Conservation (phyloP, 305 asterid species). For the Fraxinus xanthoxyloides region DNA sequence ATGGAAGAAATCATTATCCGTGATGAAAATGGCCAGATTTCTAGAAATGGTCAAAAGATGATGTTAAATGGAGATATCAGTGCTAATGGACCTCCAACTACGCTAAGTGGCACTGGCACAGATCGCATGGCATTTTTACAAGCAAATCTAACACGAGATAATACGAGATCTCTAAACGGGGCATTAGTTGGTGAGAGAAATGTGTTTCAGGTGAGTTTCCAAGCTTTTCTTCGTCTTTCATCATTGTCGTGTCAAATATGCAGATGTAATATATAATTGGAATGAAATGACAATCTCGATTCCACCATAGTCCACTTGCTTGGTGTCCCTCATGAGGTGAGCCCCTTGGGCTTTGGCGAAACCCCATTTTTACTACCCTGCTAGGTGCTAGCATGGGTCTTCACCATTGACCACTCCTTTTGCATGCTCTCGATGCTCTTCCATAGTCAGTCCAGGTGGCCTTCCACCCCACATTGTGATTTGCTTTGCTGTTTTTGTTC, state of each 20-base stretch:
- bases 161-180: conserved; percentile 25
- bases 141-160: conserved; percentile 26
- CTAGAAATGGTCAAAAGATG: conserved; percentile 15
- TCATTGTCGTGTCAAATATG: neutral
- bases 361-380: neutral
- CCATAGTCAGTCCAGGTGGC: neutral
- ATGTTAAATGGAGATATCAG: neutral
- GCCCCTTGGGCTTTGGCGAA: neutral
- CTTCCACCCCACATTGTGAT: neutral
- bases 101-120: conserved; percentile 65
- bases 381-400: neutral
- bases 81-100: conserved; percentile 26
- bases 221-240: neutral
- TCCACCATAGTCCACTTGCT: neutral
- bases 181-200: conserved; percentile 23
- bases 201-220: conserved; percentile 32
- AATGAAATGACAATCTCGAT: neutral
- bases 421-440: neutral
- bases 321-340: neutral
- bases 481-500: neutral
- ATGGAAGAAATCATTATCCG: conserved; percentile 27
- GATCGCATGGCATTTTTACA: conserved; percentile 49
- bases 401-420: neutral
- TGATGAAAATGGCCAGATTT: conserved; percentile 20
- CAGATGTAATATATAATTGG: neutral